phyloP scores from a whole-genome alignment of 805 yeast species.

The Candida loeiensis region DNA sequence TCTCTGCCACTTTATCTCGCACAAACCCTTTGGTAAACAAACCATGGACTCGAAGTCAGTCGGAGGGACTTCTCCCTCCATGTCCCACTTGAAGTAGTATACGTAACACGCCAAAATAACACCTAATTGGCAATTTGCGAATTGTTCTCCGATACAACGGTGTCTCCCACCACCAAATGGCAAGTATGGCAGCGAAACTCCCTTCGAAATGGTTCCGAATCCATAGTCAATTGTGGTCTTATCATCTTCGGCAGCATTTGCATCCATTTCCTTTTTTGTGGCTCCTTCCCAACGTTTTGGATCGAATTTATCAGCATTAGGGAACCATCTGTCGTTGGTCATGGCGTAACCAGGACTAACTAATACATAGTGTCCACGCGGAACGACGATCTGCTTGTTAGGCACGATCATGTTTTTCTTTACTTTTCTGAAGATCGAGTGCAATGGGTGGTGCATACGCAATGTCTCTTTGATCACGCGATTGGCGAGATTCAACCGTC shows the following conservation, averaged over 20 bases:
- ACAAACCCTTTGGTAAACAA: constrained; percentile 56
- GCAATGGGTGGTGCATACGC: constrained; percentile 94
- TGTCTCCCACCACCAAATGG: constrained; percentile 99
- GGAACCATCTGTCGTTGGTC: constrained; percentile 74
- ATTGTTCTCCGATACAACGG: constrained; percentile 98
- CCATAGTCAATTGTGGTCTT: constrained; percentile 74
- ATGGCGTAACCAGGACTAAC: constrained; percentile 93
- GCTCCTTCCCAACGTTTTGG: constrained; percentile 94
- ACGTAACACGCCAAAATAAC: constrained; percentile 71
- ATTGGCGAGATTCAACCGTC: constrained; percentile 75
- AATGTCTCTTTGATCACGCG: constrained; percentile 87
- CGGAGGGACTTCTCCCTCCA: constrained; percentile 48
- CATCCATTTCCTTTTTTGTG: constrained; percentile 22
- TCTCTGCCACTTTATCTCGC: constrained; percentile 1
- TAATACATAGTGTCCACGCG: constrained; percentile 81
- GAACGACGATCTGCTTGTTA: constrained; percentile 72
- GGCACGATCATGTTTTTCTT: constrained; percentile 75
- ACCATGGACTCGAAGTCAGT: constrained; percentile 90
- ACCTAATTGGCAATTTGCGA: constrained; percentile 90
- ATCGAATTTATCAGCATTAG: constrained; percentile 64
- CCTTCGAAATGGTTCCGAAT: constrained; percentile 90
- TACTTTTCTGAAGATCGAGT: constrained; percentile 91
- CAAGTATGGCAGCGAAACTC: constrained; percentile 90
- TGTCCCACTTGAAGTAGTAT: constrained; percentile 51
- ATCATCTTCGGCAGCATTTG: constrained; percentile 14